Conservation (phyloP, 129 eudicot species). For the Centella asiatica region DNA sequence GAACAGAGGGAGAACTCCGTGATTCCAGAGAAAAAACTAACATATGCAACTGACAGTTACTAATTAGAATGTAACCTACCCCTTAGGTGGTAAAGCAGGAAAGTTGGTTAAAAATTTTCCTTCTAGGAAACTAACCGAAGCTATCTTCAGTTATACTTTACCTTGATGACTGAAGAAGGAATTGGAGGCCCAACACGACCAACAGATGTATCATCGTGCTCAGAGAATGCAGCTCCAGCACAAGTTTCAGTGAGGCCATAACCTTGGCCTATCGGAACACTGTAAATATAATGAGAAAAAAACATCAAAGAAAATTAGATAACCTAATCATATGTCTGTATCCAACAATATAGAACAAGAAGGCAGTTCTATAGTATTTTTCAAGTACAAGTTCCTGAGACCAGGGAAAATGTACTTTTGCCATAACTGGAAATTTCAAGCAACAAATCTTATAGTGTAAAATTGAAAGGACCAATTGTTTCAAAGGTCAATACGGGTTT, state of each 20-base stretch:
- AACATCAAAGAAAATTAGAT: background rate
- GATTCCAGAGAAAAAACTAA: too few relatives aligned
- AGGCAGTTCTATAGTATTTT: too few relatives aligned
- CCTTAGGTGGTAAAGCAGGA: too few relatives aligned
- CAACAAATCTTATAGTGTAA: too few relatives aligned
- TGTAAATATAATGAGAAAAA: conserved; percentile 18
- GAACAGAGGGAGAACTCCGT: too few relatives aligned
- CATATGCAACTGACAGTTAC: background rate
- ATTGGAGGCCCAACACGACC: conserved; percentile 96
- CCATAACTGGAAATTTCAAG: too few relatives aligned
- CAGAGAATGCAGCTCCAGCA: conserved; percentile 94
- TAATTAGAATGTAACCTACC: background rate
- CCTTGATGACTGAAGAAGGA: conserved; percentile 88
- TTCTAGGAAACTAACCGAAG: background rate
- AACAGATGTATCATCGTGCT: conserved; percentile 83
- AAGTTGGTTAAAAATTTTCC: too few relatives aligned
- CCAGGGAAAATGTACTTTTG: too few relatives aligned
- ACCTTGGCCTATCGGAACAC: conserved; percentile 97
- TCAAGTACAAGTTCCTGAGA: too few relatives aligned
- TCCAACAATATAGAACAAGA: too few relatives aligned
- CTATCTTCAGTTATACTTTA: conserved; percentile 13
- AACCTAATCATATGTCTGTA: background rate
- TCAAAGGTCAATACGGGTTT: too few relatives aligned
- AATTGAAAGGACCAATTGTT: too few relatives aligned
- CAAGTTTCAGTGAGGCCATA: conserved; percentile 97